Percentiles rank a stretch among this genome's conserved stretches.
Conservation (phyloP, 2,329 filamentous ascomycete species). For the Parafenestella ontariensis region DNA sequence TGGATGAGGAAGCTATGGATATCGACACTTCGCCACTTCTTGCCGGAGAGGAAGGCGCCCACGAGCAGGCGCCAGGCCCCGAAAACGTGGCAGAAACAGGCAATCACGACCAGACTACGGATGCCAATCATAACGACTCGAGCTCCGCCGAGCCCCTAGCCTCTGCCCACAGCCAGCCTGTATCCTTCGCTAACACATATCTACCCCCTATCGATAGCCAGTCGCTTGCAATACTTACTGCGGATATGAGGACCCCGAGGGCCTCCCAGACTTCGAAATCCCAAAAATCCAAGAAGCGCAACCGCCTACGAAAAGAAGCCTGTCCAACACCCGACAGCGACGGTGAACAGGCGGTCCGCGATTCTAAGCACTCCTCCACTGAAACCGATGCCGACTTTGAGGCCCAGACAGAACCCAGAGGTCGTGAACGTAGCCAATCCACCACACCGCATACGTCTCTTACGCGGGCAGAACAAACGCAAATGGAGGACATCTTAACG, state of each 20-base stretch:
- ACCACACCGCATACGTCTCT: background rate
- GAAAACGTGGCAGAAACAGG: background rate
- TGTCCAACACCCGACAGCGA: background rate
- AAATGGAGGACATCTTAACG: constrained; percentile 6
- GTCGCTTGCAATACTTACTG: background rate
- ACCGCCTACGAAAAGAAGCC: background rate
- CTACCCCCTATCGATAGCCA: constrained; percentile 1
- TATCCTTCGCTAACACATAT: background rate
- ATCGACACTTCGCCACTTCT: constrained; percentile 2
- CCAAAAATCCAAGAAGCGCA: background rate
- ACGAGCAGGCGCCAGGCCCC: background rate
- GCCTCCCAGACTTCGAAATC: background rate
- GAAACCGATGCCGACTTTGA: background rate
- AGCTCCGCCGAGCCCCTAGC: background rate
- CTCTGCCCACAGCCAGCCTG: background rate
- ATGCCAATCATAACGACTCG: background rate
- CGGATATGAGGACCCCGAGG: background rate
- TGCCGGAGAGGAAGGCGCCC: background rate
- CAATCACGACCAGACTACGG: background rate
- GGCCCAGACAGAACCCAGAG: background rate
- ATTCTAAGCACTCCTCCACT: background rate
- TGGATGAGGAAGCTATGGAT: constrained; percentile 3
- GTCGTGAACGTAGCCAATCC: background rate
- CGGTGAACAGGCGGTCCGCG: background rate
- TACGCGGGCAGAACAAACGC: background rate